Conservation (phyloP, 2,329 filamentous ascomycete species). For the Aspergillus tanneri region DNA sequence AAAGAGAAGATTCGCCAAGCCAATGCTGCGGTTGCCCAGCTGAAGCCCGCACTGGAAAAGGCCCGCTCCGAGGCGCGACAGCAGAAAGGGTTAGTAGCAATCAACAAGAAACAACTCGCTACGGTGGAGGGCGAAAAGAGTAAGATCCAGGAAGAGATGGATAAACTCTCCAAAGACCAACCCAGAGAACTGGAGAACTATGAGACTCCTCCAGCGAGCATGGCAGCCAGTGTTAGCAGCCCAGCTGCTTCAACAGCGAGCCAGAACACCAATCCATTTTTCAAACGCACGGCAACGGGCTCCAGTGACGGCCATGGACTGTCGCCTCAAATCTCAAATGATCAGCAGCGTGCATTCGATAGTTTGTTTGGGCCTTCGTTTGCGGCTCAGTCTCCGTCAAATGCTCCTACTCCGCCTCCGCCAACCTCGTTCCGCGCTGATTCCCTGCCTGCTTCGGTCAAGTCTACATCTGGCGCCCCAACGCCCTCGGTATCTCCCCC, state of each 20-base stretch:
- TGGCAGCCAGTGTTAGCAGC: constrained; percentile 60
- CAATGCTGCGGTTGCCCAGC: constrained; percentile 76
- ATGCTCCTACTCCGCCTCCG: constrained; percentile 48
- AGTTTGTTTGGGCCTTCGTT: constrained; percentile 78
- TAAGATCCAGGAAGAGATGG: constrained; percentile 77
- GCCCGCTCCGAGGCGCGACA: constrained; percentile 87
- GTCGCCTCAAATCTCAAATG: constrained; percentile 43
- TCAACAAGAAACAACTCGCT: constrained; percentile 95
- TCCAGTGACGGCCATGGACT: constrained; percentile 49
- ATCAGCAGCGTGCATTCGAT: constrained; percentile 72
- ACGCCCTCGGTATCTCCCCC: constrained; percentile 66
- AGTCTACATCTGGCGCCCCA: constrained; percentile 51
- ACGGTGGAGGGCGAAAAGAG: constrained; percentile 88
- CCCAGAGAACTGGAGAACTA: constrained; percentile 55
- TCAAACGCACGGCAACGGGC: constrained; percentile 61
- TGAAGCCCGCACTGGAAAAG: constrained; percentile 92
- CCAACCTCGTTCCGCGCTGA: constrained; percentile 62
- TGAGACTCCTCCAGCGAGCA: constrained; percentile 30
- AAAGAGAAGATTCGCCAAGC: constrained; percentile 84
- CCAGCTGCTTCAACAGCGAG: constrained; percentile 64
- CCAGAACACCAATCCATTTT: constrained; percentile 88
- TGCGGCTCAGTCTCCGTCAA: constrained; percentile 40
- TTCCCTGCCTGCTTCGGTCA: constrained; percentile 42
- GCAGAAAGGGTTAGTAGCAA: constrained; percentile 92
- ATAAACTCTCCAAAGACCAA: constrained; percentile 63